These are phyloP conservation scores for Sporothrix euskadiensis DNA, from an alignment of 2,329 filamentous ascomycete species.

Conservation along the genomic window DNA sequence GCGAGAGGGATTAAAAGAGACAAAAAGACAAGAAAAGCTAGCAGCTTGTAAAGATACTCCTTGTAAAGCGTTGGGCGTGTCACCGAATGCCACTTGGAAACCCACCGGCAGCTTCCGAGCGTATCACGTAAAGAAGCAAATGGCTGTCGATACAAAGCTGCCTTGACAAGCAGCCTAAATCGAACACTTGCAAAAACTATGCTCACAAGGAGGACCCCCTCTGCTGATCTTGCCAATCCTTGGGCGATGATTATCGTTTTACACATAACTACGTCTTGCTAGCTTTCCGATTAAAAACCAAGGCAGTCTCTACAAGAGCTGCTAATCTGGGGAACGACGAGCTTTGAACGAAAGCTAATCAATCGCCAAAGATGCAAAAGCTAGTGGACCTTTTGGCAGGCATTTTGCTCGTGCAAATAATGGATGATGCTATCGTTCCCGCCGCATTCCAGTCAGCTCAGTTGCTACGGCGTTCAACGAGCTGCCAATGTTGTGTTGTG, in stretches of 20 bases:
- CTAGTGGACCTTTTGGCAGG: not conserved
- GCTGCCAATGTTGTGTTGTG: not conserved
- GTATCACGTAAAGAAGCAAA: not conserved
- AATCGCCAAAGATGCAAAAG: not conserved
- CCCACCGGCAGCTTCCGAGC: slow-evolving; percentile 9
- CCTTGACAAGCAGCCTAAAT: not conserved
- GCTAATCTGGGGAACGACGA: not conserved
- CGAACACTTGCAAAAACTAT: not conserved
- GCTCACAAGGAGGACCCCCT: not conserved
- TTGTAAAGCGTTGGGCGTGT: too few relatives aligned
- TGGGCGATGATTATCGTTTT: not conserved
- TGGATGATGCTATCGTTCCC: not conserved
- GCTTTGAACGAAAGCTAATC: too few relatives aligned
- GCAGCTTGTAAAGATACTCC: too few relatives aligned
- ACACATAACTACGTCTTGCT: not conserved
- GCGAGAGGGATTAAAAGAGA: not conserved
- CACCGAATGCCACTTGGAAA: not conserved
- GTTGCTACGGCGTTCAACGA: not conserved
- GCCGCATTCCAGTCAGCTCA: not conserved
- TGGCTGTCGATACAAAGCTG: not conserved
- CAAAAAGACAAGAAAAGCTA: not conserved
- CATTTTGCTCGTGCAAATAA: not conserved
- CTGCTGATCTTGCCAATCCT: slow-evolving; percentile 5
- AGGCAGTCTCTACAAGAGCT: not conserved
- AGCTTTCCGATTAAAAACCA: slow-evolving; percentile 7